Evolutionary conservation across 805 yeast genomes (phyloP).

Genomic region (Candida succiphila): DNA sequence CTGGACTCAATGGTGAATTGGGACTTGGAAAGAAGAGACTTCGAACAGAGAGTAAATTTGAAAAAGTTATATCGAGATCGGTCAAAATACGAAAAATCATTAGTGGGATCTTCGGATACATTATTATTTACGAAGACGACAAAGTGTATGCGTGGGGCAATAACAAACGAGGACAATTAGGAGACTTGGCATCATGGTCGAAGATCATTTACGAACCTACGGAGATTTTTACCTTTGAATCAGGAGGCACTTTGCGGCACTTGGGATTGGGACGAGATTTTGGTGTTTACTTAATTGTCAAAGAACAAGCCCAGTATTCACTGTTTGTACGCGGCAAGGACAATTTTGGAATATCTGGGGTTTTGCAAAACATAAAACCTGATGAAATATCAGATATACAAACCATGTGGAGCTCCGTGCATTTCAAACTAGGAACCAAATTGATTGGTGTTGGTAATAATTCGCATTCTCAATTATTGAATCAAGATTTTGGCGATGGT

Average conservation of each 20-base stretch:
- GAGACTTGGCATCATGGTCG: neutral
- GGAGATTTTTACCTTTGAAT: no score
- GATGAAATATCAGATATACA: constrained; percentile 17
- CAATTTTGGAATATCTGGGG: constrained; percentile 10
- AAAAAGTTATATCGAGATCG: neutral
- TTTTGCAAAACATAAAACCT: constrained; percentile 1
- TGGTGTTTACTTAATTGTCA: no score
- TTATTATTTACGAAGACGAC: constrained; percentile 30
- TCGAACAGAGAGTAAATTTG: constrained; percentile 2
- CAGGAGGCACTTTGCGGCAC: no score
- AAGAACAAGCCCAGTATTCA: no score
- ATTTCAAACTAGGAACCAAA: constrained; percentile 15
- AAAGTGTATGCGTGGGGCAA: constrained; percentile 59
- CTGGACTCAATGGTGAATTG: constrained; percentile 66
- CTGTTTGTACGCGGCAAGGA: constrained; percentile 30
- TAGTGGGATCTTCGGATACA: constrained; percentile 39
- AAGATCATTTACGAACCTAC: constrained; percentile 19
- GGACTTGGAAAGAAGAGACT: constrained; percentile 34
- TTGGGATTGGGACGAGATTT: constrained; percentile 62
- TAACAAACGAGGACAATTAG: constrained; percentile 49
- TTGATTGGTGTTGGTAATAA: constrained; percentile 61
- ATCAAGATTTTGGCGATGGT: constrained; percentile 5
- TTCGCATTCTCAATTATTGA: constrained; percentile 58
- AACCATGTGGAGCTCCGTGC: constrained; percentile 79
- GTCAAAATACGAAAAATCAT: no score